These are phyloP conservation scores for Penicillium longicatenatum DNA, from an alignment of 495 filamentous ascomycete genomes.

Conservation along the genomic window DNA sequence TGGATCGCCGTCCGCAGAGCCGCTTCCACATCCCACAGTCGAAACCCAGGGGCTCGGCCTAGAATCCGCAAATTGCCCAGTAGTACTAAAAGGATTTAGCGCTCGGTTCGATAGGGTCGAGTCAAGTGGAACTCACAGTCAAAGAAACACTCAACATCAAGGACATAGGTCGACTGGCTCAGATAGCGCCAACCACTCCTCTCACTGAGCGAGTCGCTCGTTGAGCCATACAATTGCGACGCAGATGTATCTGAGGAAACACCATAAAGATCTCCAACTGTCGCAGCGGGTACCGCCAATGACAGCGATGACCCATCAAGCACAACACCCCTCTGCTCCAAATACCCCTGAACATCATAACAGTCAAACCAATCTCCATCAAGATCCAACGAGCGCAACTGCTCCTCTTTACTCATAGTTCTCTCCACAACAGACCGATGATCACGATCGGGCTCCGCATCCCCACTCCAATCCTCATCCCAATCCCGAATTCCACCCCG, in stretches of 20 bases:
- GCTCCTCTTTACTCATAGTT: constrained; percentile 16
- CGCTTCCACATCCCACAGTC: constrained; percentile 27
- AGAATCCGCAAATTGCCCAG: constrained; percentile 27
- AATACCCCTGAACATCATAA: constrained; percentile 32
- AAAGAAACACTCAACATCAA: constrained; percentile 34
- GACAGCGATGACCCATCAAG: constrained; percentile 23
- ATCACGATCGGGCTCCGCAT: constrained; percentile 19
- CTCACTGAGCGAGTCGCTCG: constrained; percentile 9
- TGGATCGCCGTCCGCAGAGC: constrained; percentile 26
- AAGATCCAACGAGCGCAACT: constrained; percentile 22
- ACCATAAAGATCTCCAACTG: constrained; percentile 20
- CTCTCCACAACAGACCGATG: not conserved
- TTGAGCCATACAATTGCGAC: constrained; percentile 14
- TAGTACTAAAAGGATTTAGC: constrained; percentile 20
- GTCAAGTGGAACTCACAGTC: constrained; percentile 21
- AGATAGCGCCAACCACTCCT: constrained; percentile 2
- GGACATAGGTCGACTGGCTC: constrained; percentile 16
- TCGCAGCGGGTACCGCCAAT: constrained; percentile 19
- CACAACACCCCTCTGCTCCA: constrained; percentile 22
- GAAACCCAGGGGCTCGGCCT: constrained; percentile 33
- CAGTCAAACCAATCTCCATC: constrained; percentile 36
- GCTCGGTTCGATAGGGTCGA: no score
- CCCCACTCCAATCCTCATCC: constrained; percentile 34
- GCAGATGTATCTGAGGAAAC: constrained; percentile 15
- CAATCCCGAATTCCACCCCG: constrained; percentile 30